Conservation (phyloP, 805 yeast genomes). For the Lipomyces chichibuensis region DNA sequence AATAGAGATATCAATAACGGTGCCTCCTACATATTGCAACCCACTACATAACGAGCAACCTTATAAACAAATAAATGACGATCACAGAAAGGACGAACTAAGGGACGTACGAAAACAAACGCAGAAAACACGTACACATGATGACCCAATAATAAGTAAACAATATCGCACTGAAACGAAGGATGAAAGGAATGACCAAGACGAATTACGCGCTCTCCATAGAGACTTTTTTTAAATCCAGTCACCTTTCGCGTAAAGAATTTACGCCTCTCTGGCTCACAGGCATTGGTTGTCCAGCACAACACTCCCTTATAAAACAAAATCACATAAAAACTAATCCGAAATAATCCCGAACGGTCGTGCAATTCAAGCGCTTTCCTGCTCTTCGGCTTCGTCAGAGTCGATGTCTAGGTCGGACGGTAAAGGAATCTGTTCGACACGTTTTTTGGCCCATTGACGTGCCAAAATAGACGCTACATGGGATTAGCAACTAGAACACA, state of each 20-base stretch:
- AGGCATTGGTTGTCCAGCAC: neutral
- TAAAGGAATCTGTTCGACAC: constrained; percentile 20
- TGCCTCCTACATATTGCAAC: neutral
- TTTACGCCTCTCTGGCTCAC: too few relatives aligned
- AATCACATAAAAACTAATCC: neutral
- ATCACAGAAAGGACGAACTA: neutral
- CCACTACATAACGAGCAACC: neutral
- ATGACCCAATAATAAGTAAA: neutral
- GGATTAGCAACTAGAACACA: constrained; percentile 38
- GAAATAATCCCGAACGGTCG: neutral
- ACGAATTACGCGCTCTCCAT: neutral
- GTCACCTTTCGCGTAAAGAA: neutral
- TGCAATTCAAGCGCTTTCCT: neutral
- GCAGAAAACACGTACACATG: neutral
- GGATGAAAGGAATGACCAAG: neutral
- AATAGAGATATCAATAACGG: neutral
- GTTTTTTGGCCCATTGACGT: constrained; percentile 44
- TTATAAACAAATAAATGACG: neutral
- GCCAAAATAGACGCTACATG: constrained; percentile 44
- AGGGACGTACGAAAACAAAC: neutral
- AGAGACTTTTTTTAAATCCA: neutral
- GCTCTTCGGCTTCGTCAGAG: constrained; percentile 10
- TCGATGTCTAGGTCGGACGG: constrained; percentile 11
- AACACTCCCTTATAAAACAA: neutral
- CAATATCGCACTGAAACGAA: neutral